Evolutionary conservation across 805 yeast species (phyloP).

Genomic region (Spathaspora boniae): DNA sequence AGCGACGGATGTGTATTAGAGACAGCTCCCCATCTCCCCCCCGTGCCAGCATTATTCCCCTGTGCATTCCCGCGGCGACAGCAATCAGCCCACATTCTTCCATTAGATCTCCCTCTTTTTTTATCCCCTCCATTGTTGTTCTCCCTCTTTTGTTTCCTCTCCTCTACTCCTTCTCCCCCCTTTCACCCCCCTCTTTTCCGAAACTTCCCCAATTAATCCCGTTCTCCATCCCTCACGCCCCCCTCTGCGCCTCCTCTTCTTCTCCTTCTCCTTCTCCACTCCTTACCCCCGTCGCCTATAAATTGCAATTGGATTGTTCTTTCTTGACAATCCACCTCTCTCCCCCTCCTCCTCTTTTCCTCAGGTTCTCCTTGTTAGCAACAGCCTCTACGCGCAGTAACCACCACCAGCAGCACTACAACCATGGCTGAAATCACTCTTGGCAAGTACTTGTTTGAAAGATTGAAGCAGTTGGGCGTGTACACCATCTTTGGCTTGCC

Average conservation of each 20-base stretch:
- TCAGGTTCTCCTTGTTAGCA: neutral
- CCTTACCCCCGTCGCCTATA: too few relatives aligned
- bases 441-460: slow-evolving; percentile 39
- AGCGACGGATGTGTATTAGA: neutral
- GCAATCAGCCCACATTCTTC: neutral
- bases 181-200: slow-evolving; percentile 1
- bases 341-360: neutral
- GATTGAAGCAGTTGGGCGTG: slow-evolving; percentile 35
- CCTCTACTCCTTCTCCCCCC: neutral
- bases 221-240: too few relatives aligned
- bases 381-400: neutral
- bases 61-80: too few relatives aligned
- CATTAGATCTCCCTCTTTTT: neutral
- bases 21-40: too few relatives aligned
- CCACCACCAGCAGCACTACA: too few relatives aligned
- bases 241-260: too few relatives aligned
- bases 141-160: neutral
- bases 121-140: neutral
- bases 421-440: slow-evolving; percentile 32
- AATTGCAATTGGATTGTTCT: too few relatives aligned
- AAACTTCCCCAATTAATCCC: too few relatives aligned
- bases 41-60: too few relatives aligned
- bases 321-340: too few relatives aligned
- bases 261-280: too few relatives aligned
- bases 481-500: slow-evolving; percentile 39